Percentiles rank a stretch among this genome's conserved stretches.
These are phyloP conservation scores for Xanthoconium separans DNA, from an alignment of 1,284 basidiomycete genomes.

Conservation along the genomic window DNA sequence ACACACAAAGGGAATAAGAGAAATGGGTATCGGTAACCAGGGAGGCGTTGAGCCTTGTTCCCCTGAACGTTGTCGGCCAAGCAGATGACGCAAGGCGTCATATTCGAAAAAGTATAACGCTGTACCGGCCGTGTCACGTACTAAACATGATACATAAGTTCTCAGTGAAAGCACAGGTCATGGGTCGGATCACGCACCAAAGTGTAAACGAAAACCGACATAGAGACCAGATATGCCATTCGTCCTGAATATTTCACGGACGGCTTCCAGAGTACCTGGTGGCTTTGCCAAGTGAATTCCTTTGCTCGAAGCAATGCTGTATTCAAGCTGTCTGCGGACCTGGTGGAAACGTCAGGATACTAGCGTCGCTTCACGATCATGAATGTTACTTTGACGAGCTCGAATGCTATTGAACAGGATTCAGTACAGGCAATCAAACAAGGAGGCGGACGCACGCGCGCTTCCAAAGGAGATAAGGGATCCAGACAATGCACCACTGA, in stretches of 20 bases:
- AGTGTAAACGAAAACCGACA: conserved; percentile 82
- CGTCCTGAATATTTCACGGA: conserved; percentile 63
- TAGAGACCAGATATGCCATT: conserved; percentile 77
- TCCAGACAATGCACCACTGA: conserved; percentile 81
- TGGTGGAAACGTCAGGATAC: conserved; percentile 32
- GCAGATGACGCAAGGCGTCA: conserved; percentile 76
- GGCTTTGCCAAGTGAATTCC: conserved; percentile 66
- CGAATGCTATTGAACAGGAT: conserved; percentile 63
- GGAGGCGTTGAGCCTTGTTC: conserved; percentile 73
- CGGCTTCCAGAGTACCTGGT: conserved; percentile 72
- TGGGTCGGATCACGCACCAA: conserved; percentile 47
- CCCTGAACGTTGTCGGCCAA: conserved; percentile 68
- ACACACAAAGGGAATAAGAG: conserved; percentile 81
- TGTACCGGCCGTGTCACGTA: conserved; percentile 80
- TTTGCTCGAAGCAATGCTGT: conserved; percentile 82
- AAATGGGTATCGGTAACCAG: conserved; percentile 76
- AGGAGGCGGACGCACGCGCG: conserved; percentile 62
- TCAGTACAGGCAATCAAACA: conserved; percentile 9
- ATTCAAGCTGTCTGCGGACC: conserved; percentile 92
- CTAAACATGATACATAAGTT: conserved; percentile 36
- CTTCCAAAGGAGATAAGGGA: conserved; percentile 81
- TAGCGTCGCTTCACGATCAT: not conserved
- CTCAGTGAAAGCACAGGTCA: not conserved
- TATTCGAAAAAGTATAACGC: conserved; percentile 88
- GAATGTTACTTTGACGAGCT: conserved; percentile 84